Percentiles rank a stretch among this genome's conserved stretches.
Evolutionary conservation across 2,329 filamentous ascomycete species (phyloP).

Genomic region (Camptophora hylomeconis): DNA sequence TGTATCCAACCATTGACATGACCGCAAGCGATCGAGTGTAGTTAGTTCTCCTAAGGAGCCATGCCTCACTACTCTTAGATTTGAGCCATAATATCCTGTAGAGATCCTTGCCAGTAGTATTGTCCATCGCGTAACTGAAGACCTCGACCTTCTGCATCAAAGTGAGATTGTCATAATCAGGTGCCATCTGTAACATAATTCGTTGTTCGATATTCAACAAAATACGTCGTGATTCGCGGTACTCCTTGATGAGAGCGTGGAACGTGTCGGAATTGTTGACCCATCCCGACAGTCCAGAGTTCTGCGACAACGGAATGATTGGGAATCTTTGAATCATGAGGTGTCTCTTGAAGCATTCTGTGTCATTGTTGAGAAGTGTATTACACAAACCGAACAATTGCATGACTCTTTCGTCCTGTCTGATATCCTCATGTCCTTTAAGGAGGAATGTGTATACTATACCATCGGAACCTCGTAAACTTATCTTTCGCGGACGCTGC

Average conservation of each 20-base stretch:
- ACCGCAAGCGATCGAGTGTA: conserved; percentile 94
- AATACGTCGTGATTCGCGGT: conserved; percentile 93
- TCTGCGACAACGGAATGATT: conserved; percentile 92
- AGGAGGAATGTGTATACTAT: conserved; percentile 75
- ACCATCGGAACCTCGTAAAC: conserved; percentile 79
- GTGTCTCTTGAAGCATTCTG: conserved; percentile 93
- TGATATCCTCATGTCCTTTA: conserved; percentile 99
- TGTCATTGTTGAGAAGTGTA: conserved; percentile 82
- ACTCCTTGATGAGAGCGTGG: conserved; percentile 92
- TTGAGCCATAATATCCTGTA: conserved; percentile 98
- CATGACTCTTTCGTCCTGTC: conserved; percentile 98
- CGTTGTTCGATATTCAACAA: conserved; percentile 97
- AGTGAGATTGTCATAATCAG: conserved; percentile 95
- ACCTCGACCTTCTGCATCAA: conserved; percentile 99
- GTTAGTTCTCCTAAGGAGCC: conserved; percentile 95
- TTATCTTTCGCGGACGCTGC: conserved; percentile 83
- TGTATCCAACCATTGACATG: conserved; percentile 99
- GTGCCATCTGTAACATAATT: conserved; percentile 99
- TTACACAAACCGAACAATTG: conserved; percentile 97
- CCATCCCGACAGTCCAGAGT: conserved; percentile 89
- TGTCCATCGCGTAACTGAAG: conserved; percentile 96
- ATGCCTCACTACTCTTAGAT: conserved; percentile 94
- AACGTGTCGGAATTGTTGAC: conserved; percentile 95
- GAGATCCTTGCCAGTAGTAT: conserved; percentile 95
- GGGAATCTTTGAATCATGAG: conserved; percentile 92